A percentile compares a stretch with the other conserved stretches of the same genome.
These are phyloP conservation scores for Stemphylium lycopersici DNA, from an alignment of 2,329 filamentous ascomycete species.

Conservation along the genomic window DNA sequence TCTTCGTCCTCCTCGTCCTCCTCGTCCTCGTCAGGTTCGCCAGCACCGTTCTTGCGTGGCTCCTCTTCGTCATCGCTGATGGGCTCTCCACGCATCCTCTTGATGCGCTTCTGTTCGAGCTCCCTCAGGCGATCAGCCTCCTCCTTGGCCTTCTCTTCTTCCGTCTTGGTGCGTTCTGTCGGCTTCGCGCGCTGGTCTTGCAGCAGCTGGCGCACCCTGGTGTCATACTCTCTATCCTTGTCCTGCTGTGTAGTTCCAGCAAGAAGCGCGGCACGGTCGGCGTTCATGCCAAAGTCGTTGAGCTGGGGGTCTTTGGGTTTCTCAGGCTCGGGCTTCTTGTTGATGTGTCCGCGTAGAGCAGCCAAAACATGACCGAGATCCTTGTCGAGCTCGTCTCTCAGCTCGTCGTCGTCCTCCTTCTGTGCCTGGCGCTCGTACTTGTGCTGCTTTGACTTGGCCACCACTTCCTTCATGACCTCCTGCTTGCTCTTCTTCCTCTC, in stretches of 20 bases:
- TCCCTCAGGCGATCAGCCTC: slow-evolving; percentile 78
- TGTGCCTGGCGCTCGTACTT: slow-evolving; percentile 92
- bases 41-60: slow-evolving; percentile 51
- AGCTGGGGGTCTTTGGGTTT: slow-evolving; percentile 48
- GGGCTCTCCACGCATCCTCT: slow-evolving; percentile 86
- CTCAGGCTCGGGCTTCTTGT: slow-evolving; percentile 53
- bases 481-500: slow-evolving; percentile 93
- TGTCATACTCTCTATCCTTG: slow-evolving; percentile 87
- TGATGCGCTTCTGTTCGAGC: slow-evolving; percentile 80
- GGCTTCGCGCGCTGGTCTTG: slow-evolving; percentile 85
- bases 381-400: slow-evolving; percentile 83
- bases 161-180: slow-evolving; percentile 81
- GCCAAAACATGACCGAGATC: slow-evolving; percentile 77
- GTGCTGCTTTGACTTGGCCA: slow-evolving; percentile 94
- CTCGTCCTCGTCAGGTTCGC: slow-evolving; percentile 42
- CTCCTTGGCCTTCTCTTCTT: slow-evolving; percentile 61
- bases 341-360: slow-evolving; percentile 67
- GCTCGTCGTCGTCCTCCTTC: slow-evolving; percentile 91
- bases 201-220: slow-evolving; percentile 79
- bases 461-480: slow-evolving; percentile 97
- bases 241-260: slow-evolving; percentile 67
- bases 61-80: slow-evolving; percentile 69
- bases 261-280: slow-evolving; percentile 66
- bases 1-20: slow-evolving; percentile 47
- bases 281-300: slow-evolving; percentile 58